A percentile compares a stretch with the other conserved stretches of the same genome.
Conservation (phyloP, 306 rosid species). For the Prinsepia uniflora region DNA sequence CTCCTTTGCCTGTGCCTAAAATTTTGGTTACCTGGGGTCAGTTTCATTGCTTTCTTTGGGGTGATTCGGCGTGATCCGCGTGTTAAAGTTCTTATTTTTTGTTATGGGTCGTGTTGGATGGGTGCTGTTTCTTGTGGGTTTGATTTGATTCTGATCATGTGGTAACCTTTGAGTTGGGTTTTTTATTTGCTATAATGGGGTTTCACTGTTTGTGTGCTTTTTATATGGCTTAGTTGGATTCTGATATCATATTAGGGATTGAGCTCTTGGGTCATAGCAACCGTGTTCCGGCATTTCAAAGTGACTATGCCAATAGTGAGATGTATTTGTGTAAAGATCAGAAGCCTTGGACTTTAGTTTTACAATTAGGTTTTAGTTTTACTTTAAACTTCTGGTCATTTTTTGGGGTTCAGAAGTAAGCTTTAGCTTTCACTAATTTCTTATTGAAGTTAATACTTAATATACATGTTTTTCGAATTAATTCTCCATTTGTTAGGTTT, state of each 20-base stretch:
- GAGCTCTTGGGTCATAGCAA: slow-evolving; percentile 11
- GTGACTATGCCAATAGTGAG: neutral
- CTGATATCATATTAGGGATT: slow-evolving; percentile 31
- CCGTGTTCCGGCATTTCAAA: slow-evolving; percentile 1
- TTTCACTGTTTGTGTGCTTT: slow-evolving; percentile 41
- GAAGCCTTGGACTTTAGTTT: slow-evolving; percentile 20
- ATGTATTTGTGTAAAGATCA: slow-evolving; percentile 17
- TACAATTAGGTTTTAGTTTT: slow-evolving; percentile 1
- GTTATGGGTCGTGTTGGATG: slow-evolving; percentile 31
- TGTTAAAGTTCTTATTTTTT: slow-evolving; percentile 21
- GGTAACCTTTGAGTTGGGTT: slow-evolving; percentile 31
- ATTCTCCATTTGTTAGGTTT: neutral
- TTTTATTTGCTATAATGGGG: slow-evolving; percentile 38
- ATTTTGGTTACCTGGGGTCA: slow-evolving; percentile 17
- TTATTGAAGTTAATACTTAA: neutral
- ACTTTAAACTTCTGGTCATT: neutral
- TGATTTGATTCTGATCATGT: slow-evolving; percentile 27
- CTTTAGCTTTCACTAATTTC: neutral
- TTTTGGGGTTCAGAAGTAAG: slow-evolving; percentile 14
- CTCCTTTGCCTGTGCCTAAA: neutral
- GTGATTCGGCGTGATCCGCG: slow-evolving; percentile 43
- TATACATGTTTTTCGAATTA: neutral
- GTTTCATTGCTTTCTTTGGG: slow-evolving; percentile 28
- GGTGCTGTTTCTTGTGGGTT: slow-evolving; percentile 8
- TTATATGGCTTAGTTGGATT: slow-evolving; percentile 29